Conservation (phyloP, 371 early-diverging fungal genomes). For the Saksenaea oblongispora region DNA sequence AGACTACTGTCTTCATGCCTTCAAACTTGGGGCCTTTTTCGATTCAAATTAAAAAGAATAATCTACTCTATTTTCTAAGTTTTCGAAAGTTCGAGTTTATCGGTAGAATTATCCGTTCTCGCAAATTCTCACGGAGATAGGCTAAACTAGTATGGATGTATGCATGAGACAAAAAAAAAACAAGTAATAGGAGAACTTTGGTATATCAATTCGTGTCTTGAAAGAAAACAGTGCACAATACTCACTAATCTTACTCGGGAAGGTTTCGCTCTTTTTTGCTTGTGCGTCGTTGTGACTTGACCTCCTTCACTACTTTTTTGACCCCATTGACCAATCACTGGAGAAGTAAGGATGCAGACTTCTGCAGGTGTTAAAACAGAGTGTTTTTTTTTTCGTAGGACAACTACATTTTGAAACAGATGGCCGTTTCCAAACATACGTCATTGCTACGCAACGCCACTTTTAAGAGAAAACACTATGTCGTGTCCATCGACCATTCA, state of each 20-base stretch:
- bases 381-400: neutral
- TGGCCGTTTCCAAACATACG: neutral
- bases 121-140: neutral
- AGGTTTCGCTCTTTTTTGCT: neutral
- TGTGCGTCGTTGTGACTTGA: neutral
- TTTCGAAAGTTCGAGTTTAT: neutral
- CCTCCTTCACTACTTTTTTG: neutral
- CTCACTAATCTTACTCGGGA: neutral
- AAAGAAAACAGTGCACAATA: neutral
- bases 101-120: neutral
- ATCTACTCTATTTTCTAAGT: no score
- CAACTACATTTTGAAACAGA: neutral
- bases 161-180: neutral
- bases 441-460: neutral
- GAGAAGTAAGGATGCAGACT: neutral
- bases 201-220: neutral
- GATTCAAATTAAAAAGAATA: no score
- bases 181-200: neutral
- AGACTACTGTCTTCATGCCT: no score
- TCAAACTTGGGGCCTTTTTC: no score
- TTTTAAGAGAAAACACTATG: no score
- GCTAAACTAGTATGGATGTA: neutral
- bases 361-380: conserved; percentile 1
- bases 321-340: neutral
- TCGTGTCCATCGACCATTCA: no score